phyloP scores from a whole-genome alignment of 306 rosid species.

The Rubus idaeus region DNA sequence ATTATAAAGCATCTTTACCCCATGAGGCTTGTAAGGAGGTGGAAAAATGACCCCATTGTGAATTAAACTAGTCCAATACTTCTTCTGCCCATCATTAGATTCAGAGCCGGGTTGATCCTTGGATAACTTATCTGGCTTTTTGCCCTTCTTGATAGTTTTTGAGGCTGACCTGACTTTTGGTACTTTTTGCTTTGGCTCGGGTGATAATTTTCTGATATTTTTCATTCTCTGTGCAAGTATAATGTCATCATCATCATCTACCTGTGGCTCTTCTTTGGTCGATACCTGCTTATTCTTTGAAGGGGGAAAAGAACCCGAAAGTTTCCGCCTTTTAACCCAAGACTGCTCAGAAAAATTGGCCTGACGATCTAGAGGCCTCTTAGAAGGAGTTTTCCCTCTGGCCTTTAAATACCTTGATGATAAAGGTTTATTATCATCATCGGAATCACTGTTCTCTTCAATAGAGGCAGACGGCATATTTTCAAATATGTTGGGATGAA shows the following conservation, averaged over 20 bases:
- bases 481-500: no score
- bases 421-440: slow-evolving; percentile 44
- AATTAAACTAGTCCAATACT: slow-evolving; percentile 75
- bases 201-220: slow-evolving; percentile 31
- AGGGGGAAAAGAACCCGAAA: slow-evolving; percentile 23
- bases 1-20: slow-evolving; percentile 69
- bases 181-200: slow-evolving; percentile 19
- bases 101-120: slow-evolving; percentile 72
- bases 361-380: slow-evolving; percentile 47
- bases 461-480: slow-evolving; percentile 9
- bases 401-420: slow-evolving; percentile 38
- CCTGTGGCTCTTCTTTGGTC: slow-evolving; percentile 35
- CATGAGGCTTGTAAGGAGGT: slow-evolving; percentile 75
- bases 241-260: slow-evolving; percentile 36
- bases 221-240: slow-evolving; percentile 44
- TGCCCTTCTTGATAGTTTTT: slow-evolving; percentile 29
- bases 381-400: slow-evolving; percentile 28
- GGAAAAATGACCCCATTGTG: slow-evolving; percentile 97
- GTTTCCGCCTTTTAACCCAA: slow-evolving; percentile 38
- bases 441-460: slow-evolving; percentile 33
- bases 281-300: slow-evolving; percentile 31
- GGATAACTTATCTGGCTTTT: slow-evolving; percentile 21
- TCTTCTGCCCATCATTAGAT: slow-evolving; percentile 79
- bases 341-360: slow-evolving; percentile 24
- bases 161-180: slow-evolving; percentile 33